These are phyloP conservation scores for Pichia sporocuriosa DNA, from an alignment of 805 yeast species.

Conservation along the genomic window DNA sequence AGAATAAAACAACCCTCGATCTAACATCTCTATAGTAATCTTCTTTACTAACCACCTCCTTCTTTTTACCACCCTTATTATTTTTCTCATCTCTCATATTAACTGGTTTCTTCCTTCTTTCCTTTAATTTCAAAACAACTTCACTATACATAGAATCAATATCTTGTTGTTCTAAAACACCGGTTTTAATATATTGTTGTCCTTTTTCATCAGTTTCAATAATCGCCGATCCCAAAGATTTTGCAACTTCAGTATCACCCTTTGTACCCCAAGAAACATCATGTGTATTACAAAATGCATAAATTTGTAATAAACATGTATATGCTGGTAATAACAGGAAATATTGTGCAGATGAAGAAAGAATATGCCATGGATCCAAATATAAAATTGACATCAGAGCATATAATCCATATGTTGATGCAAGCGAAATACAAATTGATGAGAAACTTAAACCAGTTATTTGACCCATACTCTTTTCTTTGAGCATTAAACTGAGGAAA, in stretches of 20 bases:
- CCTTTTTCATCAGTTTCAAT: conserved; percentile 77
- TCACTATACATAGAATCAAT: conserved; percentile 79
- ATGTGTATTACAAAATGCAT: conserved; percentile 96
- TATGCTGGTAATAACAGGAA: conserved; percentile 86
- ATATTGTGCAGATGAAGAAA: conserved; percentile 83
- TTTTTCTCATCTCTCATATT: conserved; percentile 38
- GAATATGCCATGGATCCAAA: conserved; percentile 93
- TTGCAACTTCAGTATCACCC: conserved; percentile 75
- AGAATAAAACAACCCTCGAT: conserved; percentile 89
- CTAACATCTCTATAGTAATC: conserved; percentile 94
- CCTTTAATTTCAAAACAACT: conserved; percentile 63
- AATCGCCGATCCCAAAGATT: conserved; percentile 72
- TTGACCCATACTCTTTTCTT: conserved; percentile 32
- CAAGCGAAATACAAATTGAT: conserved; percentile 74
- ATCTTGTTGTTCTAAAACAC: conserved; percentile 64
- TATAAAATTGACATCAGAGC: conserved; percentile 74
- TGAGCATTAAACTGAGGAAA: conserved; percentile 58
- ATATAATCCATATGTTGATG: conserved; percentile 90
- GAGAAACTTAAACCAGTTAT: conserved; percentile 45
- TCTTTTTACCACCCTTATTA: conserved; percentile 31
- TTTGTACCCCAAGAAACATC: conserved; percentile 99
- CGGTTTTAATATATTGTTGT: conserved; percentile 75
- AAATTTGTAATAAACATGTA: conserved; percentile 86
- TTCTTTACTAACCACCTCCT: conserved; percentile 43
- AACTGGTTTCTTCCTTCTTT: conserved; percentile 56